Evolutionary conservation across 768 basidiomycete species (phyloP), one percentile per base, ranked within the genome.

Genomic region (Albatrellus ellisii): DNA sequence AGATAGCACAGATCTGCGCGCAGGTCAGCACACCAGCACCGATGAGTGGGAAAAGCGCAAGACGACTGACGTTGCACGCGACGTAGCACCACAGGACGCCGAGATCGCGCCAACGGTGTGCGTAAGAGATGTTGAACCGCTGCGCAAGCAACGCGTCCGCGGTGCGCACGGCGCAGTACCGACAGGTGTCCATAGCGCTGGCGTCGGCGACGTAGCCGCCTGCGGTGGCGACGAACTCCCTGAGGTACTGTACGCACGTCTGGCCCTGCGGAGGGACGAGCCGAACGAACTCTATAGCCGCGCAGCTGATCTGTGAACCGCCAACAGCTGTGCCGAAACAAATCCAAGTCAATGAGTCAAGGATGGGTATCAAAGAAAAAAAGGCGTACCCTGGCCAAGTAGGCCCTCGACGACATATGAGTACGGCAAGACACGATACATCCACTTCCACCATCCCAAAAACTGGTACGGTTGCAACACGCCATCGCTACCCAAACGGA

Each of bases 81-180:
- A 63, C 56, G 38, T 62, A 68, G 2, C 54, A 67, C 46, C 60
- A 60, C 50, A 75, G 52, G 34, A 75, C 46, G 4, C 68, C 71
- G 26, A 70, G 59, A 52, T 73, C 49, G 21, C 70, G 58, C 69
- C 71, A 75, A 26, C 58, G 59, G 37, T 68, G 57, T 46, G 61
- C 45, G 46, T 79, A 86, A 35, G 55, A 64, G 26, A 85, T 78
- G 49, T 77, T 79, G 59, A 86, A 81, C 46, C 51, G 61, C 7
- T 49, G 46, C 3, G 50, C 59, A 40, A 84, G 59, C 63, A 73
- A 83, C 31, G 66, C 55, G 54, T 86, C 77, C 0, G 79, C 74
- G 0, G 67, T 68, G 15, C 63, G 54, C 28, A 66, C 63, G 3
- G 74, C 57, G 52, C 86, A 89, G 59, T 70, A 74, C 26, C 56